phyloP scores from a whole-genome alignment of 176 grass and related monocot genomes.

The Lolium rigidum region DNA sequence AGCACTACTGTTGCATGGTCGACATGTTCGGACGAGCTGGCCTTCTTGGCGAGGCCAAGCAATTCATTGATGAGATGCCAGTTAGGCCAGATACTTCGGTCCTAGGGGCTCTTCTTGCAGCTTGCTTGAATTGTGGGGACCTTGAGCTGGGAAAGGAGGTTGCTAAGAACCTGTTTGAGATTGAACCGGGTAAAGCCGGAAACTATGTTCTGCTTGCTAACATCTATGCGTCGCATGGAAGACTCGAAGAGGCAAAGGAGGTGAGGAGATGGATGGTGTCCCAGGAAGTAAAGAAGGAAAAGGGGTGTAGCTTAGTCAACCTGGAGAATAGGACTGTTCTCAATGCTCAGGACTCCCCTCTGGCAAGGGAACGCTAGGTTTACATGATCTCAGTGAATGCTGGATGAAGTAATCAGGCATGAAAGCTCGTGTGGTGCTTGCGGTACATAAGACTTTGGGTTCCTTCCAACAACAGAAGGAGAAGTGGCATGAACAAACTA shows the following conservation, averaged over 20 bases:
- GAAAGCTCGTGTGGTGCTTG: background rate
- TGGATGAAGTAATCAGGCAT: background rate
- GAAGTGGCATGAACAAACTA: background rate
- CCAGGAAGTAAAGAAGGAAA: conserved; percentile 55
- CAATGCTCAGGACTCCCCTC: background rate
- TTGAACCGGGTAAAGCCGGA: conserved; percentile 56
- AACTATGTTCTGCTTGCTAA: conserved; percentile 70
- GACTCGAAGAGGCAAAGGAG: conserved; percentile 60
- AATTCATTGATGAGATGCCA: conserved; percentile 53
- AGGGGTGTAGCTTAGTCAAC: conserved; percentile 52
- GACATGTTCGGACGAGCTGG: conserved; percentile 68
- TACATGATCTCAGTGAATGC: background rate
- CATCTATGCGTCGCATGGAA: conserved; percentile 48
- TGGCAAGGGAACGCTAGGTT: background rate
- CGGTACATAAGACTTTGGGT: background rate
- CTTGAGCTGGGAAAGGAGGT: conserved; percentile 50
- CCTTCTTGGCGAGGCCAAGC: conserved; percentile 50
- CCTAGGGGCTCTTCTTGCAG: conserved; percentile 52
- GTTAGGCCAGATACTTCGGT: conserved; percentile 49
- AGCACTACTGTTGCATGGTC: conserved; percentile 63
- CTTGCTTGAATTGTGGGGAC: conserved; percentile 48
- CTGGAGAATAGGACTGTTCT: conserved; percentile 14
- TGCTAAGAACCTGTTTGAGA: conserved; percentile 51
- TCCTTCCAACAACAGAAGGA: conserved; percentile 24
- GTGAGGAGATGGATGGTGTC: conserved; percentile 57